Conservation (phyloP, 2,329 filamentous ascomycete genomes). For the Cladosporium sp. region DNA sequence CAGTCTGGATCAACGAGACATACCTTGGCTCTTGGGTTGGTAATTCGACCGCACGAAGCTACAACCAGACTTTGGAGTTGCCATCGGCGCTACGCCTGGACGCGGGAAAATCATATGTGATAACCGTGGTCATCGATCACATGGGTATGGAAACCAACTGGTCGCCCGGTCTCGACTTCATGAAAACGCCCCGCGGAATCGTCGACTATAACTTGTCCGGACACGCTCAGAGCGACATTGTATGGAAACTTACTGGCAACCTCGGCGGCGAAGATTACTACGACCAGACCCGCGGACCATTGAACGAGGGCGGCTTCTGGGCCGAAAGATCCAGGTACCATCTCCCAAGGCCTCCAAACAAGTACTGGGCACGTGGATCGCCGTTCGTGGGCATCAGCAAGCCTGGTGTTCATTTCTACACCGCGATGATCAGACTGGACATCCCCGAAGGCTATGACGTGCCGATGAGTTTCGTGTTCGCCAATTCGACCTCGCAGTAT, state of each 20-base stretch:
- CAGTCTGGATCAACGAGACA: conserved; percentile 63
- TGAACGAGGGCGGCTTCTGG: conserved; percentile 67
- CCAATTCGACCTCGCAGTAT: conserved; percentile 26
- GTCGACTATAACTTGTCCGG: conserved; percentile 59
- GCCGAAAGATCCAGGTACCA: conserved; percentile 66
- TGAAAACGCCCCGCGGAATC: conserved; percentile 65
- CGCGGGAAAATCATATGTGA: conserved; percentile 55
- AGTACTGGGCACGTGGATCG: conserved; percentile 43
- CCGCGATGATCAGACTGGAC: conserved; percentile 56
- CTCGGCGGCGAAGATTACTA: conserved; percentile 63
- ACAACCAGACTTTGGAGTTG: conserved; percentile 57
- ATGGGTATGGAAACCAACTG: conserved; percentile 70
- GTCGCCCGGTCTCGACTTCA: conserved; percentile 57
- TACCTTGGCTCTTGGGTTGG: conserved; percentile 67
- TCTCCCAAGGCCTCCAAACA: conserved; percentile 54
- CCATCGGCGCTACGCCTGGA: conserved; percentile 45
- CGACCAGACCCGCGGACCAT: conserved; percentile 60
- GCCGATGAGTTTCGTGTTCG: conserved; percentile 61
- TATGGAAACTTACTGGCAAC: conserved; percentile 70
- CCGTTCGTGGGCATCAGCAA: conserved; percentile 47
- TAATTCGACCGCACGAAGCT: conserved; percentile 49
- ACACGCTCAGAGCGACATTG: conserved; percentile 48
- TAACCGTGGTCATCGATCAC: conserved; percentile 72
- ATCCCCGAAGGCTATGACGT: conserved; percentile 60
- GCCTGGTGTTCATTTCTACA: conserved; percentile 61